Conservation (phyloP, 2,329 filamentous ascomycete species). For the Ascochyta rabiei region DNA sequence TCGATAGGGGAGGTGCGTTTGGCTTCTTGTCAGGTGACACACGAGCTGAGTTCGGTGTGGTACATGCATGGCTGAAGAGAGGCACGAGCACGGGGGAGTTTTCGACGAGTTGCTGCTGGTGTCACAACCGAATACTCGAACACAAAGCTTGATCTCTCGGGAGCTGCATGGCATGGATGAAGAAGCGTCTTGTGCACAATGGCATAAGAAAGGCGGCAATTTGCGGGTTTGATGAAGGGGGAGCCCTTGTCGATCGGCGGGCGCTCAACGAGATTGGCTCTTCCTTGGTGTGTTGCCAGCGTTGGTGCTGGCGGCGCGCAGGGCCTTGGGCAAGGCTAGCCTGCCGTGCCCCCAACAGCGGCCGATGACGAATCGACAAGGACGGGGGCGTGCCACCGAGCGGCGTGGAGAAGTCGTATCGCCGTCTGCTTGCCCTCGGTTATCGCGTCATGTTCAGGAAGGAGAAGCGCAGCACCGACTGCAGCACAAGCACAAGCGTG, state of each 20-base stretch:
- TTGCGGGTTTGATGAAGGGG: slow-evolving; percentile 19
- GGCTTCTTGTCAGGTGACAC: not conserved
- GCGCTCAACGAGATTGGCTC: slow-evolving; percentile 17
- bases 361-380: slow-evolving; percentile 7
- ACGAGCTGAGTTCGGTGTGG: not conserved
- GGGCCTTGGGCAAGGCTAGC: slow-evolving; percentile 14
- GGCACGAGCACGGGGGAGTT: not conserved
- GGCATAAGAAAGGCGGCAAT: slow-evolving; percentile 16
- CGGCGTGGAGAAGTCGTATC: slow-evolving; percentile 10
- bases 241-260: slow-evolving; percentile 11
- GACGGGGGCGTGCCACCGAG: slow-evolving; percentile 8
- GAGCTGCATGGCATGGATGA: not conserved
- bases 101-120: not conserved
- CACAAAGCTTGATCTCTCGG: slow-evolving; percentile 1
- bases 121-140: too few relatives aligned
- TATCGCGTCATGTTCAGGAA: slow-evolving; percentile 6
- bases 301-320: slow-evolving; percentile 5
- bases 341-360: slow-evolving; percentile 6
- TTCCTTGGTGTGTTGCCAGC: slow-evolving; percentile 7
- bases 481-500: too few relatives aligned
- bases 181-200: not conserved
- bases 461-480: too few relatives aligned
- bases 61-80: not conserved
- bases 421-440: slow-evolving; percentile 11
- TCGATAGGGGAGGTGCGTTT: not conserved